Evolutionary conservation across 2,329 filamentous ascomycete genomes (phyloP).

Genomic region (Alternaria gansuensis): DNA sequence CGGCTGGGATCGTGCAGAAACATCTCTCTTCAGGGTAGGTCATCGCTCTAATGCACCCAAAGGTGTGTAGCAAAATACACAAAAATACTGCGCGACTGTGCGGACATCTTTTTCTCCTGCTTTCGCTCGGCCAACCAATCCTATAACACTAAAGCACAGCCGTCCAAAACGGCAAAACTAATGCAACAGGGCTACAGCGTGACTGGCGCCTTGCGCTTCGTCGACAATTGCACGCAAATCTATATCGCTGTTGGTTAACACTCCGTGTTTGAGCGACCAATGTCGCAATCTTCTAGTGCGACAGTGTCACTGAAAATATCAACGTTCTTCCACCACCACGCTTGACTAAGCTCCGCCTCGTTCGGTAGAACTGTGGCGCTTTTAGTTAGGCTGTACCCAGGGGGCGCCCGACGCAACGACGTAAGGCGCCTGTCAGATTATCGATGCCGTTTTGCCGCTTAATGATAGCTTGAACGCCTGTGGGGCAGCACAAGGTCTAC

Average conservation of each 20-base stretch:
- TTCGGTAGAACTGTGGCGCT: constrained; percentile 32
- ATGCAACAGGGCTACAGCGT: constrained; percentile 24
- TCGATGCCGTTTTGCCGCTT: constrained; percentile 10
- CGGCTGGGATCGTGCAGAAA: not conserved
- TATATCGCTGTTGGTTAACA: constrained; percentile 9
- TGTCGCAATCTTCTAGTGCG: constrained; percentile 13
- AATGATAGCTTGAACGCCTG: constrained; percentile 7
- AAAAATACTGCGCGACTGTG: constrained; percentile 11
- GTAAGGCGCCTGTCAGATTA: constrained; percentile 29
- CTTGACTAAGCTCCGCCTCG: constrained; percentile 11
- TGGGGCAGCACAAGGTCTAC: constrained; percentile 14
- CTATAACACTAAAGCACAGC: constrained; percentile 5
- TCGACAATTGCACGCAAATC: constrained; percentile 8
- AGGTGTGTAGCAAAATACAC: constrained; percentile 8
- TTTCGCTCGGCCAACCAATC: constrained; percentile 2
- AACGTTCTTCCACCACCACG: constrained; percentile 7
- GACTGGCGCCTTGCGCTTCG: constrained; percentile 17
- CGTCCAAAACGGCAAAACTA: constrained; percentile 7
- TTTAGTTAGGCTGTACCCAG: constrained; percentile 20
- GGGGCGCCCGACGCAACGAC: constrained; percentile 15
- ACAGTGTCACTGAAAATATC: constrained; percentile 16
- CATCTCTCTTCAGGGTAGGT: not conserved
- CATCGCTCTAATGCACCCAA: not conserved
- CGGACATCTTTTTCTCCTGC: constrained; percentile 7
- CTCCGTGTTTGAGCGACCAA: constrained; percentile 5